Evolutionary conservation across 164 flowering plant genomes (phyloP), one percentile per base, ranked within the genome.

Genomic region (Macadamia tetraphylla): DNA sequence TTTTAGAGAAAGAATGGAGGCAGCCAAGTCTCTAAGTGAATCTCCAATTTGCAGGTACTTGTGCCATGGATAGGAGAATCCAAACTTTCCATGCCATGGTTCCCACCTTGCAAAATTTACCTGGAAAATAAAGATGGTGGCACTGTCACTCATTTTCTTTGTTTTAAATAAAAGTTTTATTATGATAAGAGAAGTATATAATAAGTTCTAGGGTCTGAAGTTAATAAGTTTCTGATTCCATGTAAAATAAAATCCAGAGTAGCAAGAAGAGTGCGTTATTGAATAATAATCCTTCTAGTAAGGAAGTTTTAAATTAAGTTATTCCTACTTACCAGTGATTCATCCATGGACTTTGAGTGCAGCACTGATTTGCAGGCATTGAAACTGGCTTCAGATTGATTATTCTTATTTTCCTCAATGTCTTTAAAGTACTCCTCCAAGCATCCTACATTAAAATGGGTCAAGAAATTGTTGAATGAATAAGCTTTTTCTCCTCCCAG

Each of bases 41-140:
- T 89, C 90, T 65, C 86, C 90, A 48, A 89, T 78, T 49, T 76
- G 46, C 10, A 85, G 66, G 67, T 89, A 88, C 60, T 86, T 89
- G 9, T 78, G 72, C 95, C 97, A 91, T 12, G 92, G 95, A 73
- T 89, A 67, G 32, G 46, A 69, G 15, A 83, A 68, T 12, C 97
- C 89, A 70, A 89, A 88, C 71, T 74, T 89, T 12, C 97, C 93
- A 80, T 89, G 95, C 93, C 97, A 89, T 59, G 93, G 94, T 68
- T 91, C 97, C 97, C 97, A 91, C 74, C 71, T 86, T 63, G 97
- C 97, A 73, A 85, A 88, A 69, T 87, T 89, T 42, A 84, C 93
- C 97, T 91, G 77, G 55, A 74, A 75, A 17, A 68, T 60, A 32
- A 14, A 17, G 3, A 14, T 57, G 15, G 43, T 60, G 15, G 23